A percentile compares a stretch with the other conserved stretches of the same genome.
Conservation (phyloP, 1,284 basidiomycete species). For the Tilletia horrida region DNA sequence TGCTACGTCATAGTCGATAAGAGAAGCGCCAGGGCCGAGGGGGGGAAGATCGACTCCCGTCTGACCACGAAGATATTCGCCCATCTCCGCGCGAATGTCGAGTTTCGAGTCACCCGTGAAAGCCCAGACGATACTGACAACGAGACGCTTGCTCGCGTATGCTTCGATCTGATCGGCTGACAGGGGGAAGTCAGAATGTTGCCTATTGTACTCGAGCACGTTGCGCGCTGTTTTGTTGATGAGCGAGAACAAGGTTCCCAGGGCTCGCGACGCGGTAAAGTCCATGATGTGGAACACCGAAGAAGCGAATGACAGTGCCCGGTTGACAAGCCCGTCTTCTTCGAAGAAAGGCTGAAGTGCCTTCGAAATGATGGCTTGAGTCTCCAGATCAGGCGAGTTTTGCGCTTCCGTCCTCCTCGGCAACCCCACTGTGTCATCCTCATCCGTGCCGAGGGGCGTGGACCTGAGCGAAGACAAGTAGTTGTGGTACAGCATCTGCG, state of each 20-base stretch:
- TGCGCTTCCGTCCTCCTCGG: constrained; percentile 43
- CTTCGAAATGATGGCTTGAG: constrained; percentile 74
- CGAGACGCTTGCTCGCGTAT: constrained; percentile 84
- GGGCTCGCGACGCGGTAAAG: constrained; percentile 83
- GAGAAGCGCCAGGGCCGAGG: constrained; percentile 67
- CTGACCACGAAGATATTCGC: constrained; percentile 77
- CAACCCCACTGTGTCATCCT: constrained; percentile 69
- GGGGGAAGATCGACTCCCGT: constrained; percentile 87
- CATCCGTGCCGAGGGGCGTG: constrained; percentile 80
- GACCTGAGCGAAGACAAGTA: constrained; percentile 76
- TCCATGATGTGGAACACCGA: constrained; percentile 97
- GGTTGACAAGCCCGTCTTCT: constrained; percentile 69
- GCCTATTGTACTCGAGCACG: constrained; percentile 87
- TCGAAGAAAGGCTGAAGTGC: constrained; percentile 62
- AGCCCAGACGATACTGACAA: constrained; percentile 93
- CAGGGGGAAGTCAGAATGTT: constrained; percentile 92
- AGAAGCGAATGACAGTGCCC: constrained; percentile 74
- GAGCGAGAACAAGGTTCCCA: constrained; percentile 93
- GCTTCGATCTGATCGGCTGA: constrained; percentile 76
- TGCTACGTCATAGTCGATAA: constrained; percentile 95
- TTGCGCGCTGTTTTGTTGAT: constrained; percentile 94
- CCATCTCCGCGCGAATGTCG: constrained; percentile 82
- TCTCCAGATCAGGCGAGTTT: constrained; percentile 61
- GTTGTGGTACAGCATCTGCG: constrained; percentile 84
- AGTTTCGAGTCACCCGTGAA: constrained; percentile 94